Percentiles rank a stretch among this genome's conserved stretches.
Conservation (phyloP, 495 filamentous ascomycete species). For the Bathelium albidoporum region DNA sequence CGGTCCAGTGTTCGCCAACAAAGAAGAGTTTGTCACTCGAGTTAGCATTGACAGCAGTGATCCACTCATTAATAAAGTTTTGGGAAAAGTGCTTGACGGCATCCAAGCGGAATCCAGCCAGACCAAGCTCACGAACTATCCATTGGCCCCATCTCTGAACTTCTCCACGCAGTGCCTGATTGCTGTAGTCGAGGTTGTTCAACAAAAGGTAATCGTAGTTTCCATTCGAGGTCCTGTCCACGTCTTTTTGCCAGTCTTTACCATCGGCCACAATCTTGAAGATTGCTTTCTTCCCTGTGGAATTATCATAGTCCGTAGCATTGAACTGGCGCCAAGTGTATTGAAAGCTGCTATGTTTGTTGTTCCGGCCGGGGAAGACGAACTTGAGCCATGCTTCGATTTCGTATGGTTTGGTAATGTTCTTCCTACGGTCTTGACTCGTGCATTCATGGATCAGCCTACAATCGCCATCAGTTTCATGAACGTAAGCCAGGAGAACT, state of each 20-base stretch:
- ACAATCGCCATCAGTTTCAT: neutral
- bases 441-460: constrained; percentile 2
- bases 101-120: constrained; percentile 64
- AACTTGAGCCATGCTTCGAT: constrained; percentile 62
- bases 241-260: constrained; percentile 56
- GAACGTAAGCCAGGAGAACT: neutral
- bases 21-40: constrained; percentile 44
- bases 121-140: constrained; percentile 46
- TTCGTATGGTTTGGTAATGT: constrained; percentile 47
- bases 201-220: constrained; percentile 61
- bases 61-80: constrained; percentile 51
- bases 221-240: constrained; percentile 50
- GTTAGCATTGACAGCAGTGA: constrained; percentile 41
- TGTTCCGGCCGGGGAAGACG: constrained; percentile 49
- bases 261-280: constrained; percentile 56
- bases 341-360: constrained; percentile 49
- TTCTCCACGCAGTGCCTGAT: constrained; percentile 54
- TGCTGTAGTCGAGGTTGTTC: constrained; percentile 55
- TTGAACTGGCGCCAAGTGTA: constrained; percentile 65
- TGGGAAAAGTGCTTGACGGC: constrained; percentile 63
- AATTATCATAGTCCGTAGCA: constrained; percentile 57
- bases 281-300: constrained; percentile 48
- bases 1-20: constrained; percentile 67
- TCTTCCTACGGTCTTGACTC: constrained; percentile 43
- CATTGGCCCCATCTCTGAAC: constrained; percentile 58